phyloP scores from a whole-genome alignment of 768 basidiomycete species.

The Mycena galericulata region DNA sequence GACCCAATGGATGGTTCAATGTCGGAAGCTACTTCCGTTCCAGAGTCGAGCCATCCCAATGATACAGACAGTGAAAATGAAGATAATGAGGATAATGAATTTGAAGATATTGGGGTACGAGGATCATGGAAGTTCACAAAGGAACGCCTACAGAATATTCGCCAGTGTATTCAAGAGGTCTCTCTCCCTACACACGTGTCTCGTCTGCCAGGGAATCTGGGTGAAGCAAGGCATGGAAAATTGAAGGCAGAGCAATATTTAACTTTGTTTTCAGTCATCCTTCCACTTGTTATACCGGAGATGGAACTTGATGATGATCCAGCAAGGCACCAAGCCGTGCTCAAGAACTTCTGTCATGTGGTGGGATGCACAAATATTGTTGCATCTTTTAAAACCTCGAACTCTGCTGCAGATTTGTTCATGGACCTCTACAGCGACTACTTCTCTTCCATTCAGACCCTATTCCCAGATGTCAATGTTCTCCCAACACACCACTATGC shows the following conservation, averaged over 20 bases:
- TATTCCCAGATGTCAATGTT: conserved; percentile 16
- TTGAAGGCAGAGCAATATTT: conserved; percentile 36
- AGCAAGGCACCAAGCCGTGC: conserved; percentile 11
- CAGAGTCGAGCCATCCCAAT: conserved; percentile 6
- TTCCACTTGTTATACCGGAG: conserved; percentile 32
- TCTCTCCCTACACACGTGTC: conserved; percentile 31
- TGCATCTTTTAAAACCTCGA: conserved; percentile 28
- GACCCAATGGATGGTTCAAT: conserved; percentile 20
- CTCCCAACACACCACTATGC: conserved; percentile 35
- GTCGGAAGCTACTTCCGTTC: conserved; percentile 15
- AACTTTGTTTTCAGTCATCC: conserved; percentile 26
- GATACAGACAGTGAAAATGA: neutral
- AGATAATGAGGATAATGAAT: conserved; percentile 9
- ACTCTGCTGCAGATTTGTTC: conserved; percentile 30
- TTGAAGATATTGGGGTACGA: conserved; percentile 14
- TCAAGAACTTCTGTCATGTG: conserved; percentile 30
- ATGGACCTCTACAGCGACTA: conserved; percentile 19
- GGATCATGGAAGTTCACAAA: conserved; percentile 16
- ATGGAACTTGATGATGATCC: conserved; percentile 19
- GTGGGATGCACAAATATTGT: conserved; percentile 34
- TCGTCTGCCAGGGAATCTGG: conserved; percentile 35
- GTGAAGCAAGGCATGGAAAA: conserved; percentile 36
- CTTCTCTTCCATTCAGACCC: conserved; percentile 13
- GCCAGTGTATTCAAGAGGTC: conserved; percentile 9
- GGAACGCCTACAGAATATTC: conserved; percentile 16